phyloP scores from a whole-genome alignment of 345 rosid genomes.

The Citrus sinensis region DNA sequence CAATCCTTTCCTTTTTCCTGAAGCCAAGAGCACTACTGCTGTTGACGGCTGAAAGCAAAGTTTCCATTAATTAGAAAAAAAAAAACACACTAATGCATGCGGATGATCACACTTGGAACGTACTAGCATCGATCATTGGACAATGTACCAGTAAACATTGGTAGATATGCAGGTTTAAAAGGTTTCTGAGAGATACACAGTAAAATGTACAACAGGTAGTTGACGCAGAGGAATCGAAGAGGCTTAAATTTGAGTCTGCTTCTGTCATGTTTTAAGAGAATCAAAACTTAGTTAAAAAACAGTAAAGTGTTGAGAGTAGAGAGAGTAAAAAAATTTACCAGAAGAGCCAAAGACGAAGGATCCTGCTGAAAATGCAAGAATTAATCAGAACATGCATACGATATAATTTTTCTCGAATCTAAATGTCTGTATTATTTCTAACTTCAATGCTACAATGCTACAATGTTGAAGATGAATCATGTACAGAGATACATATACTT shows the following conservation, averaged over 20 bases:
- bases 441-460: too few species aligned
- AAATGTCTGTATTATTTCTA: too few species aligned
- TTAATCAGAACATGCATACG: too few species aligned
- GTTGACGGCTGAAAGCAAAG: neutral
- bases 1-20: neutral
- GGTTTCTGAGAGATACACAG: neutral
- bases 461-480: too few species aligned
- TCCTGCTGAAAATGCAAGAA: too few species aligned
- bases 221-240: neutral
- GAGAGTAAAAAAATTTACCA: too few species aligned
- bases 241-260: neutral
- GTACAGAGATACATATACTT: too few species aligned
- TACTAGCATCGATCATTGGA: neutral
- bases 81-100: neutral
- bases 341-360: too few species aligned
- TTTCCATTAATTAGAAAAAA: neutral
- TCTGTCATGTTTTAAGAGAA: neutral
- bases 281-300: neutral
- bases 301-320: too few species aligned
- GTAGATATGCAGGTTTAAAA: too few species aligned
- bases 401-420: too few species aligned
- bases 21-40: neutral
- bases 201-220: neutral
- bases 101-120: neutral
- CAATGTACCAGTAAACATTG: too few species aligned